Evolutionary conservation across 106 monocot genomes (phyloP).

Genomic region (Dioscorea alata): DNA sequence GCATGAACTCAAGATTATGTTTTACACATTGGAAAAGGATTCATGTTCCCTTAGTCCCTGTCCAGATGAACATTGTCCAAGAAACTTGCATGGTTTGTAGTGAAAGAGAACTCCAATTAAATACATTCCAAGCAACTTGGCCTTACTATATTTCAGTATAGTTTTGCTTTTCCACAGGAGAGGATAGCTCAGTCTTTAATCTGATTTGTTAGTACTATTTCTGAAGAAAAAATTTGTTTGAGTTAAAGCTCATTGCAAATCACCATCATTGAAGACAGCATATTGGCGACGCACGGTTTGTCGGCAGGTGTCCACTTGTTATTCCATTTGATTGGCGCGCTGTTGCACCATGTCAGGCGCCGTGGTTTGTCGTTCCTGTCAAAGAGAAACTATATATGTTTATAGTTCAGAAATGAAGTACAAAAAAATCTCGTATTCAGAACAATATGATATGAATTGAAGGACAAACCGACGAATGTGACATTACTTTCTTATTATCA

Average conservation of each 20-base stretch:
- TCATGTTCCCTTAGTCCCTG: constrained; percentile 2
- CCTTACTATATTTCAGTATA: too few relatives aligned
- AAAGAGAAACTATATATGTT: neutral
- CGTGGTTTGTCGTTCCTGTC: neutral
- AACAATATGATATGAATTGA: neutral
- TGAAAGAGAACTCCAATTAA: too few relatives aligned
- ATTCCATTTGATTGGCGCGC: neutral
- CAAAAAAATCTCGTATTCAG: neutral
- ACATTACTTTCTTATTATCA: neutral
- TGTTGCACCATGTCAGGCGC: too few relatives aligned
- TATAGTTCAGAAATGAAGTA: neutral
- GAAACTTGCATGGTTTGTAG: too few relatives aligned
- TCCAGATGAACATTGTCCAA: neutral
- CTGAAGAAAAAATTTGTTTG: neutral
- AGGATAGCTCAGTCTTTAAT: neutral
- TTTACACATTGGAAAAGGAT: too few relatives aligned
- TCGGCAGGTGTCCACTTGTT: constrained; percentile 3
- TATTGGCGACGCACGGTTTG: neutral
- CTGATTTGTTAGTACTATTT: neutral
- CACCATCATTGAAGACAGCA: neutral
- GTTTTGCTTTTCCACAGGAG: neutral
- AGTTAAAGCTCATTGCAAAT: neutral
- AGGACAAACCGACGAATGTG: neutral
- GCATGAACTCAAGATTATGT: too few relatives aligned
- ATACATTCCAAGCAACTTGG: too few relatives aligned